Conservation (phyloP, 495 filamentous ascomycete genomes). For the Neurospora terricola region DNA sequence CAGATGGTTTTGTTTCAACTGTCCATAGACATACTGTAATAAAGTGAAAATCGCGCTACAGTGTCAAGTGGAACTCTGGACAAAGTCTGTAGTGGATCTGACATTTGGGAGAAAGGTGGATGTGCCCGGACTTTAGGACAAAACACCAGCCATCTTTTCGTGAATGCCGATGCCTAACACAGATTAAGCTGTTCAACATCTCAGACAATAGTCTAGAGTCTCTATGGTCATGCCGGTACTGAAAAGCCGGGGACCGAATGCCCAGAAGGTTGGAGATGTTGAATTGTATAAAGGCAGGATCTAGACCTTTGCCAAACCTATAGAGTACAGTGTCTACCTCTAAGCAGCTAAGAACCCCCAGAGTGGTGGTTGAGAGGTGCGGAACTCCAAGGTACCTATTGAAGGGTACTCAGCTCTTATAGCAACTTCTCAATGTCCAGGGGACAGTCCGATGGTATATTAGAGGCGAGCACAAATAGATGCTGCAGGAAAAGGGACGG, state of each 20-base stretch:
- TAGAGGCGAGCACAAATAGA: not conserved
- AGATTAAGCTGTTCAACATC: not conserved
- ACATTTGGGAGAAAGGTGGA: not conserved
- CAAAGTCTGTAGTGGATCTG: not conserved
- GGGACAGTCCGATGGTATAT: not conserved
- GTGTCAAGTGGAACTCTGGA: not conserved
- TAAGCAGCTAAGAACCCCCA: not conserved
- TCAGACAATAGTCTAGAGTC: not conserved
- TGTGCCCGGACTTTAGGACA: not conserved
- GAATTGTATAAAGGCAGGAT: not conserved
- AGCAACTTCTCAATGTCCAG: not conserved
- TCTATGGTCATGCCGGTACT: not conserved
- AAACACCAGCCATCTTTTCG: not conserved
- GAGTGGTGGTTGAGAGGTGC: not conserved
- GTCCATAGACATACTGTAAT: not conserved
- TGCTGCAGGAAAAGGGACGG: not conserved
- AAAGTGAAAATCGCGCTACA: not conserved
- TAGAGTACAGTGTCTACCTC: not conserved
- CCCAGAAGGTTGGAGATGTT: not conserved
- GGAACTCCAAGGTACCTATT: not conserved
- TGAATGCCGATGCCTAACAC: not conserved
- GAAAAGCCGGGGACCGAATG: not conserved
- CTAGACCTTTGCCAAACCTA: not conserved
- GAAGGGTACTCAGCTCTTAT: not conserved
- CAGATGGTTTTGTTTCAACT: not conserved